Evolutionary conservation across 805 yeast genomes (phyloP).

Genomic region (Jamesozyma spencerorum): DNA sequence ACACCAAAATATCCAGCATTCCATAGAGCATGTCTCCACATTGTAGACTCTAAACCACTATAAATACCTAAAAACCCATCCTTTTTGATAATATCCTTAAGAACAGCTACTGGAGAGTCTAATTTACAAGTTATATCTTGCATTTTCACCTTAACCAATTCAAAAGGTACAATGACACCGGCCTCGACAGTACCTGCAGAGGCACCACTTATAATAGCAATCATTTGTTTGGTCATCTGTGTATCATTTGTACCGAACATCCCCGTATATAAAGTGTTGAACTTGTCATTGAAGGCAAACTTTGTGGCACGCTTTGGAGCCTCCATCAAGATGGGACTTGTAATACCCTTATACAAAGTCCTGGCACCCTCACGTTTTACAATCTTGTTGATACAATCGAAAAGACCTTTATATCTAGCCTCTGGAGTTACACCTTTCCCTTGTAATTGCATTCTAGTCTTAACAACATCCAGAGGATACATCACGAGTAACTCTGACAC

Average conservation of each 20-base stretch:
- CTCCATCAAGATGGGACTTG: constrained; percentile 96
- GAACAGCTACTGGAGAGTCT: constrained; percentile 58
- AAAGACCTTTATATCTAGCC: constrained; percentile 57
- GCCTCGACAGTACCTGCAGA: constrained; percentile 97
- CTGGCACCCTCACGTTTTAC: constrained; percentile 76
- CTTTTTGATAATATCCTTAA: constrained; percentile 54
- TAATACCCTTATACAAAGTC: constrained; percentile 83
- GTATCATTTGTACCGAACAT: constrained; percentile 49
- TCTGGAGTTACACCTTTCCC: constrained; percentile 16
- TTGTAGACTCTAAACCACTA: constrained; percentile 91
- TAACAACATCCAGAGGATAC: constrained; percentile 96
- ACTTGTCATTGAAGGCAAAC: constrained; percentile 96
- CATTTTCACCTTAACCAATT: constrained; percentile 85
- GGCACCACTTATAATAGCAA: constrained; percentile 90
- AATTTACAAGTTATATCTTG: constrained; percentile 88
- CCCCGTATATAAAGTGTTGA: constrained; percentile 75
- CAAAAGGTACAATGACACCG: constrained; percentile 96
- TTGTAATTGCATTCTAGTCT: constrained; percentile 41
- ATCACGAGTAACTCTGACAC: constrained; percentile 89
- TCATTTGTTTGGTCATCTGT: constrained; percentile 57
- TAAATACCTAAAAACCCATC: constrained; percentile 82
- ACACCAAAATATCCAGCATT: constrained; percentile 97
- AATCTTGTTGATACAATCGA: constrained; percentile 77
- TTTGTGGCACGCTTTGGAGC: constrained; percentile 99
- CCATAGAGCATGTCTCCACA: constrained; percentile 97